phyloP scores from a whole-genome alignment of 2,329 filamentous ascomycete genomes.

The Colletotrichum simmondsii region DNA sequence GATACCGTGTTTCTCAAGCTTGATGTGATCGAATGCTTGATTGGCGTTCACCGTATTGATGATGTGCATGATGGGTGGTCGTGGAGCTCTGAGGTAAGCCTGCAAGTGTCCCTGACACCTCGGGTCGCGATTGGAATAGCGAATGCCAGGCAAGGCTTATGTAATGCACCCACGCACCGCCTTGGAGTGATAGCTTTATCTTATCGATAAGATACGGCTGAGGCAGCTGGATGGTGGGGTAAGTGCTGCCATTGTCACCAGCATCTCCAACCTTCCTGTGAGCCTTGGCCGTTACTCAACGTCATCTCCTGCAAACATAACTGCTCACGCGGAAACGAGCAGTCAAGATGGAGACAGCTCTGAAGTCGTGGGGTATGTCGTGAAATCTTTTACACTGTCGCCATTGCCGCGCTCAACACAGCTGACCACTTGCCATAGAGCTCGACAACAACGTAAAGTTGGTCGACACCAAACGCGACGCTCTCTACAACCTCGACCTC shows the following conservation, averaged over 20 bases:
- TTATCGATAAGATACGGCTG: constrained; percentile 29
- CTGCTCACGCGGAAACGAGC: constrained; percentile 16
- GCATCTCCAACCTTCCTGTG: not conserved
- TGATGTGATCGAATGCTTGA: not conserved
- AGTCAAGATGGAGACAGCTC: constrained; percentile 41
- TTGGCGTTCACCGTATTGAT: not conserved
- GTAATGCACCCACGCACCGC: not conserved
- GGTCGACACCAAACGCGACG: constrained; percentile 87
- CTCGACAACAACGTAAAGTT: constrained; percentile 87
- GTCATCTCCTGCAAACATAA: constrained; percentile 10
- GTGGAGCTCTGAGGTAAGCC: not conserved
- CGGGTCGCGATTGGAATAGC: too few relatives aligned
- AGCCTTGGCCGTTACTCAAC: not conserved
- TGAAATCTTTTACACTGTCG: not conserved
- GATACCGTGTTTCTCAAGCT: not conserved
- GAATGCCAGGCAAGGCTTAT: not conserved
- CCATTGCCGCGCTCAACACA: not conserved
- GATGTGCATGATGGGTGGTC: not conserved
- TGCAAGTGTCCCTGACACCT: not conserved
- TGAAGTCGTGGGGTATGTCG: constrained; percentile 42
- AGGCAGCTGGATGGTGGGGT: constrained; percentile 27
- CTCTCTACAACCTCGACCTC: constrained; percentile 86
- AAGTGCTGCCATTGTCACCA: constrained; percentile 6
- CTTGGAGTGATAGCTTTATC: constrained; percentile 9
- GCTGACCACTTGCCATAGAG: constrained; percentile 63